Conservation (phyloP, 1,284 basidiomycete species). For the Marasmius tenuissimus region DNA sequence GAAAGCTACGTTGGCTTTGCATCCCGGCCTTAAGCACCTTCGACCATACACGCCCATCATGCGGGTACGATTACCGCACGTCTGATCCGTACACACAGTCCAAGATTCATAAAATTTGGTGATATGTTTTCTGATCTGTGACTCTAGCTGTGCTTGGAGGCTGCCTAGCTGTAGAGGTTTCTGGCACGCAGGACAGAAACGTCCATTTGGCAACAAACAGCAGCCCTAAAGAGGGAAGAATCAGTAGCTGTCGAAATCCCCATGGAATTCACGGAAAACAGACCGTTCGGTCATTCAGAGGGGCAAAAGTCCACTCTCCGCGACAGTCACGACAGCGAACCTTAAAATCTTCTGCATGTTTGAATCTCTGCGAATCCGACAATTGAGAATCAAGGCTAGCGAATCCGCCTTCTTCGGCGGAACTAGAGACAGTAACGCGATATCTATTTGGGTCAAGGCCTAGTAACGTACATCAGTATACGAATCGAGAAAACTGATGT, state of each 20-base stretch:
- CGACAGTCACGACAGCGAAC: constrained; percentile 79
- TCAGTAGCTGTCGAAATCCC: not conserved
- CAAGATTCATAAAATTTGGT: constrained; percentile 87
- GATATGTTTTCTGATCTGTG: constrained; percentile 79
- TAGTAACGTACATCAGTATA: constrained; percentile 25
- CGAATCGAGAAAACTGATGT: not conserved
- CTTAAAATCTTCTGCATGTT: constrained; percentile 66
- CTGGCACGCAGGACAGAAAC: constrained; percentile 60
- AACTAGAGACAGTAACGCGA: constrained; percentile 40
- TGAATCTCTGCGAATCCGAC: constrained; percentile 87
- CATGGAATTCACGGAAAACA: constrained; percentile 1
- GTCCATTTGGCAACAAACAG: constrained; percentile 52
- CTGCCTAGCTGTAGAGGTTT: constrained; percentile 55
- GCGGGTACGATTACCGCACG: constrained; percentile 83
- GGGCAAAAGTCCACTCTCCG: constrained; percentile 60
- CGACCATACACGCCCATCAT: constrained; percentile 92
- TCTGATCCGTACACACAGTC: constrained; percentile 85
- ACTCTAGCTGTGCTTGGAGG: constrained; percentile 83
- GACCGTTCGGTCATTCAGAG: constrained; percentile 68
- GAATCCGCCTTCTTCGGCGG: constrained; percentile 70
- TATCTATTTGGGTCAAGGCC: constrained; percentile 88
- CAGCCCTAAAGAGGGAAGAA: constrained; percentile 31
- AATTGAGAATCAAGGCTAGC: constrained; percentile 88
- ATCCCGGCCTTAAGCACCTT: constrained; percentile 70
- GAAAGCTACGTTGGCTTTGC: constrained; percentile 68